Conservation (phyloP, 2,329 filamentous ascomycete species). For the Alternaria consortialis region DNA sequence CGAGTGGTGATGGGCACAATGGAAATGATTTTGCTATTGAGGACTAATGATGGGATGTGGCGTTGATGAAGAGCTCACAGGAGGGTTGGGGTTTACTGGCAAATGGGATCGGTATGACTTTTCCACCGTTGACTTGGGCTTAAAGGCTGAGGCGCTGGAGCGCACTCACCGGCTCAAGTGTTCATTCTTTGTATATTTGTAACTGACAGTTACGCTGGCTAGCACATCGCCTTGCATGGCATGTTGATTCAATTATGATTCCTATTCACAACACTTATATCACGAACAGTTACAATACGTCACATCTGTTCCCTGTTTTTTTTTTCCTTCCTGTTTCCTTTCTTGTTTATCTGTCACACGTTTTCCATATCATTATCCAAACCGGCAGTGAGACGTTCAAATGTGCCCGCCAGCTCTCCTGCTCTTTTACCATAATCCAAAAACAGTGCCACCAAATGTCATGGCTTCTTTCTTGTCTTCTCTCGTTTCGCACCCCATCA, state of each 20-base stretch:
- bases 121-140: not conserved
- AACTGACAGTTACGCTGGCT: not conserved
- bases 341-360: no score
- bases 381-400: no score
- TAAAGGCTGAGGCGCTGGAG: no score
- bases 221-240: not conserved
- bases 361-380: no score
- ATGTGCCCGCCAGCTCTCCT: no score
- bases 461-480: no score
- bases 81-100: not conserved
- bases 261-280: not conserved
- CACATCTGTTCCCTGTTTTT: not conserved
- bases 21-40: slow-evolving; percentile 13
- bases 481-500: no score
- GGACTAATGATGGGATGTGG: not conserved
- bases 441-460: no score
- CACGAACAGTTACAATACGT: not conserved
- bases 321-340: no score
- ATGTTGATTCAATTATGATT: not conserved
- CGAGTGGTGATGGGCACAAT: not conserved
- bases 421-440: no score
- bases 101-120: not conserved
- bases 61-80: not conserved
- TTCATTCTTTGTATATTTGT: slow-evolving; percentile 5
- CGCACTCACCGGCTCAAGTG: not conserved